phyloP scores from a whole-genome alignment of 306 rosid species.

The Aeschynomene evenia region DNA sequence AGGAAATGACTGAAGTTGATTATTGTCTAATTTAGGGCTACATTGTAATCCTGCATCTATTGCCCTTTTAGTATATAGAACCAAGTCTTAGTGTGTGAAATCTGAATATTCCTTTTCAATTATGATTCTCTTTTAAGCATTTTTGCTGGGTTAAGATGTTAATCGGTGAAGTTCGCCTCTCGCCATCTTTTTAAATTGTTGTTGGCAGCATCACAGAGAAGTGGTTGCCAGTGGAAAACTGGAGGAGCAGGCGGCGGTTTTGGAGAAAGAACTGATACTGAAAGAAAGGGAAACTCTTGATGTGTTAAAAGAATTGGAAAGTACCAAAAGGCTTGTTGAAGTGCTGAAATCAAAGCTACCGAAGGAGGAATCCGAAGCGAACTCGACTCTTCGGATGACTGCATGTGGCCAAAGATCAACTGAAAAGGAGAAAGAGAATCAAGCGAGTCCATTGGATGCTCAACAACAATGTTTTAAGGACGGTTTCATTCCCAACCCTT shows the following conservation, averaged over 20 bases:
- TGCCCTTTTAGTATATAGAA: background rate
- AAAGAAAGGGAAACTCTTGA: conserved; percentile 52
- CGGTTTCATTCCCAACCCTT: conserved; percentile 19
- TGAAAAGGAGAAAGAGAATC: conserved; percentile 26
- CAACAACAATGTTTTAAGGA: conserved; percentile 23
- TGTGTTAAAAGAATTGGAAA: conserved; percentile 50
- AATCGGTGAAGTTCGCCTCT: background rate
- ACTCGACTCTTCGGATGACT: background rate
- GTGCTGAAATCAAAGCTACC: conserved; percentile 39
- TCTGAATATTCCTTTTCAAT: background rate
- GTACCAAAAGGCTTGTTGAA: conserved; percentile 43
- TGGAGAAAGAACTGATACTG: conserved; percentile 46
- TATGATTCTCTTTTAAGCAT: background rate
- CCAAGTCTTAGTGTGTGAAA: background rate
- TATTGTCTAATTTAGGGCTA: background rate
- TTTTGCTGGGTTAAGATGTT: background rate
- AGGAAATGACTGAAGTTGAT: background rate
- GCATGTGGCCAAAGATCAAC: background rate
- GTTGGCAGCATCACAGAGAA: conserved; percentile 15
- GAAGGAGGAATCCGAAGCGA: conserved; percentile 35
- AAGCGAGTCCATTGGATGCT: background rate
- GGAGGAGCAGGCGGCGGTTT: conserved; percentile 37
- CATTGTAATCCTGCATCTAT: background rate
- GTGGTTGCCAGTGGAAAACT: conserved; percentile 26
- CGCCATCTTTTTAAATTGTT: background rate